Percentiles rank a stretch among this genome's conserved stretches.
phyloP scores from a whole-genome alignment of 352 stramenopile genomes.

The Blastocystis sp. region DNA sequence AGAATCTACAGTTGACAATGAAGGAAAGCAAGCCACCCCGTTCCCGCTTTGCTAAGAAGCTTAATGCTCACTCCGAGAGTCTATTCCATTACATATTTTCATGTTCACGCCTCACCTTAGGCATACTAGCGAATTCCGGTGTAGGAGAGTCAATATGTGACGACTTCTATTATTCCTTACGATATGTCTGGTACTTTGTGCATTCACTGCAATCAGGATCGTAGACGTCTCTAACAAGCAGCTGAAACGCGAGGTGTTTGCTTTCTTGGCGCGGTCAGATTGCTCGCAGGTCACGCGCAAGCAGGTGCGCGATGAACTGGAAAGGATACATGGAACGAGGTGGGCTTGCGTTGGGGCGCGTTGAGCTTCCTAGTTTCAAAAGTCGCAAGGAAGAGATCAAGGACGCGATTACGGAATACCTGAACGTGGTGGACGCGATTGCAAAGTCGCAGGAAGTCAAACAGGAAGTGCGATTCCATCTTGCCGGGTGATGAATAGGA shows the following conservation, averaged over 20 bases:
- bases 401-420: not conserved
- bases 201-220: no score
- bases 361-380: not conserved
- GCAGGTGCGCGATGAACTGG: not conserved
- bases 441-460: not conserved
- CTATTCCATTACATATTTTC: conserved; percentile 12
- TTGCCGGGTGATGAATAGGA: not conserved
- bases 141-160: no score
- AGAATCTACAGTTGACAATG: conserved; percentile 40
- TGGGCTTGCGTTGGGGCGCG: not conserved
- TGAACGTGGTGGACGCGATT: not conserved
- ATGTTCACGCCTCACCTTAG: conserved; percentile 13
- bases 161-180: no score
- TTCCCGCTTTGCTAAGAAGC: conserved; percentile 67
- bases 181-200: no score
- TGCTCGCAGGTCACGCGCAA: not conserved
- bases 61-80: conserved; percentile 64
- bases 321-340: not conserved
- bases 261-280: not conserved
- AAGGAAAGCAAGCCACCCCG: not conserved
- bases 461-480: not conserved
- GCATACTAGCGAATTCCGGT: not conserved
- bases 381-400: conserved; percentile 29
- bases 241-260: not conserved
- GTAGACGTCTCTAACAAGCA: not conserved